These are phyloP conservation scores for Candida broadrunensis DNA, from an alignment of 805 yeast species.

Conservation along the genomic window DNA sequence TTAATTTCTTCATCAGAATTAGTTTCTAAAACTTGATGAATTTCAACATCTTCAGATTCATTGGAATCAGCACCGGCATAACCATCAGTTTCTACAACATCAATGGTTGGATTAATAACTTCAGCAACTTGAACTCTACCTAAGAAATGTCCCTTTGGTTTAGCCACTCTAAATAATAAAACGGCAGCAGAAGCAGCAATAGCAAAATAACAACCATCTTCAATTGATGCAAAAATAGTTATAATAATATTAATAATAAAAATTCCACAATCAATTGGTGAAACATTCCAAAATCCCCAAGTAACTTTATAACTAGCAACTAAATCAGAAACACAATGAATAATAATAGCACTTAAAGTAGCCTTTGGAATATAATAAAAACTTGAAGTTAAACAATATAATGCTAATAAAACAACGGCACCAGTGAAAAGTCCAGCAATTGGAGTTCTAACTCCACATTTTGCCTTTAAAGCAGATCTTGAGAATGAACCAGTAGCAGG, in stretches of 20 bases:
- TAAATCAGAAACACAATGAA: slow-evolving; percentile 89
- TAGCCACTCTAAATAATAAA: slow-evolving; percentile 69
- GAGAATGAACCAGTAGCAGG: slow-evolving; percentile 97
- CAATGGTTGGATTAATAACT: slow-evolving; percentile 59
- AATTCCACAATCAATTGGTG: slow-evolving; percentile 72
- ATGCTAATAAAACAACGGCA: slow-evolving; percentile 79
- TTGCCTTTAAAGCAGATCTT: slow-evolving; percentile 89
- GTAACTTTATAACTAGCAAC: slow-evolving; percentile 67
- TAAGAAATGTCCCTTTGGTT: slow-evolving; percentile 78
- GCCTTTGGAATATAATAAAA: slow-evolving; percentile 92
- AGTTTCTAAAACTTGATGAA: slow-evolving; percentile 40
- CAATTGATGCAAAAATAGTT: slow-evolving; percentile 77
- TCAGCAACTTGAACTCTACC: slow-evolving; percentile 75
- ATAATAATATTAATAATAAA: slow-evolving; percentile 71
- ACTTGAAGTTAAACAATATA: slow-evolving; percentile 78
- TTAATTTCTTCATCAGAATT: slow-evolving; percentile 13
- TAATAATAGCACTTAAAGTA: slow-evolving; percentile 79
- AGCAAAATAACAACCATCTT: slow-evolving; percentile 88
- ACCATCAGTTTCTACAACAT: slow-evolving; percentile 16
- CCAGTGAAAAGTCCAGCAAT: slow-evolving; percentile 91
- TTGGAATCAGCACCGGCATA: slow-evolving; percentile 3
- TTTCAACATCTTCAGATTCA: slow-evolving; percentile 29
- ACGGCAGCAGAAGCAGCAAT: slow-evolving; percentile 78
- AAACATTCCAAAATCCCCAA: slow-evolving; percentile 64
- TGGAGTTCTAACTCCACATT: slow-evolving; percentile 94